Evolutionary conservation across 441 rosid genomes (phyloP), one percentile per base, ranked within the genome.

Genomic region (Gossypium aridum): DNA sequence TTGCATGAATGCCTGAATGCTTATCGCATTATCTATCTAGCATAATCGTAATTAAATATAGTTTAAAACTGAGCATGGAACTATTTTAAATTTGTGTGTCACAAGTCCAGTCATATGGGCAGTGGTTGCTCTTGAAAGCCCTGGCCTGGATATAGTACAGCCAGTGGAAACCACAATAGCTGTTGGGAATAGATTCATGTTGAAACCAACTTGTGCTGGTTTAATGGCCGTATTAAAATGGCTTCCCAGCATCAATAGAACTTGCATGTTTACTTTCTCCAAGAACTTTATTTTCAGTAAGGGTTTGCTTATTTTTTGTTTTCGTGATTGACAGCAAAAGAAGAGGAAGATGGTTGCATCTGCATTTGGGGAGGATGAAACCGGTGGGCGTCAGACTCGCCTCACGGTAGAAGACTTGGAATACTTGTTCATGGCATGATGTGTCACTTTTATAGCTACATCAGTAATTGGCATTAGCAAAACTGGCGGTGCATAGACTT

Each of bases 331-430:
- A 77, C 94, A 92, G 98, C 87, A 85, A 90, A 92, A 94, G 90
- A 92, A 94, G 87, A 89, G 98, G 80, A 87, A 78, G 84, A 94
- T 94, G 97, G 96, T 92, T 22, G 90, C 97, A 22, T 91, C 94
- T 64, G 98, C 98, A 56, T 94, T 94, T 65, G 98, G 97, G 70
- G 97, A 94, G 82, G 98, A 93, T 71, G 92, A 90, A 73, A 81
- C 71, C 2, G 96, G 88, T 26, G 80, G 93, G 78, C 80, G 86
- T 61, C 93, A 87, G 87, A 86, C 92, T 75, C 93, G 93, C 39
- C 87, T 94, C 54, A 92, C 96, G 0, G 96, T 88, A 66, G 96
- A 94, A 13, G 97, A 90, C 83, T 76, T 94, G 89, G 85, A 82
- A 57, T 90, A 92, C 88, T 85, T 94, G 76, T 94, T 94, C 70